Evolutionary conservation across 2,329 filamentous ascomycete species (phyloP), one percentile per base, ranked within the genome.

Genomic region (Onygenales sp.): DNA sequence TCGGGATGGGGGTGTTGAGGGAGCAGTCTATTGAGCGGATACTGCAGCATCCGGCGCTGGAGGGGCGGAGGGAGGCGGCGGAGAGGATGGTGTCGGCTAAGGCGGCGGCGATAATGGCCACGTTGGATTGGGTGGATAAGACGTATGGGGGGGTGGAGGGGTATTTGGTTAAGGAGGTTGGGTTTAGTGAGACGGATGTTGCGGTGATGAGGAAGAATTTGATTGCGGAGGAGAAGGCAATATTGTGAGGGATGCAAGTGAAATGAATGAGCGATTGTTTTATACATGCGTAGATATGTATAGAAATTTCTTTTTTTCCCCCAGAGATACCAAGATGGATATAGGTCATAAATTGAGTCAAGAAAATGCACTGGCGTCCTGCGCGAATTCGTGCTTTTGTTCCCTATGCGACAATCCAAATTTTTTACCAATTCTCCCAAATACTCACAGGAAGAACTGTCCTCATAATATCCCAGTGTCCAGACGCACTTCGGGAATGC

Each of bases 381-480:
- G 42, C 41, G 50, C 17, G 9, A 21, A 13, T 13, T 2, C 31
- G 5, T 9, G 42, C 36, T 14, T 54, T 41, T 17, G 33, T 7
- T 33, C 10, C 31, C 11, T 11, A 11, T 13, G n/a, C 32, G 11
- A 17, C 43, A 27, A 32, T n/a, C 2, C 31, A 39, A 44, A 44
- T 13, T 43, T 21, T 31, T 79, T 70, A 95, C 89, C 89, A 97
- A 63, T 82, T 80, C 73, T 95, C 86, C 93, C 93, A 98, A 31
- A 97, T 81, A 10, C 73, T 73, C 54, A 76, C 76, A 1, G 91
- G 90, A 57, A 97, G 61, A 2, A 96, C 90, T 0, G 75, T 81
- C 64, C 93, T 82, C 90, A 98, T 98, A 46, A 98, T 85, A 43
- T 73, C 75, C 93, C 93, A 98, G 72, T 98, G 93, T 8, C 87